These are phyloP conservation scores for Parachaetomium inaequale DNA, from an alignment of 495 filamentous ascomycete species.

Conservation along the genomic window DNA sequence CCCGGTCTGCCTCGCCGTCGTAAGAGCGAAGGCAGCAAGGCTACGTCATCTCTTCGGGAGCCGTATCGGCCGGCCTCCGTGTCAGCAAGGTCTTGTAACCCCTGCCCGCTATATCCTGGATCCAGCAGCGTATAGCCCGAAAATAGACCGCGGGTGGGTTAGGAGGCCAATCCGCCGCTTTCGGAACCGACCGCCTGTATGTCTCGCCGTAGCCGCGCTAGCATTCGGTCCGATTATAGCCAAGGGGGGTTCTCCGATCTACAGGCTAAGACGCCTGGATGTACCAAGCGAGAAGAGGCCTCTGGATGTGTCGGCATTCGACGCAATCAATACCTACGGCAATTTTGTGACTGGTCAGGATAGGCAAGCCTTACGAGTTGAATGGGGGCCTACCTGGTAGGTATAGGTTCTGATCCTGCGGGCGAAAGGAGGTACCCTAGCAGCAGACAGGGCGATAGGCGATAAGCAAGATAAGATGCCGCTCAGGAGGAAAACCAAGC, in stretches of 20 bases:
- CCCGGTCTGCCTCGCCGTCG: slow-evolving; percentile 20
- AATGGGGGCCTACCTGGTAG: background rate
- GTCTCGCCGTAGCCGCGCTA: slow-evolving; percentile 9
- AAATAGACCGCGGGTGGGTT: slow-evolving; percentile 15
- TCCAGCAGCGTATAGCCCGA: slow-evolving; percentile 2
- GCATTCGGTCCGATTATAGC: slow-evolving; percentile 19
- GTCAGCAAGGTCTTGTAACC: slow-evolving; percentile 8
- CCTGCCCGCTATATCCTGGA: background rate
- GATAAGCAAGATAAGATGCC: background rate
- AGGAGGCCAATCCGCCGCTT: slow-evolving; percentile 12
- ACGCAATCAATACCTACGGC: slow-evolving; percentile 14
- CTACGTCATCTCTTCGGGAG: slow-evolving; percentile 18
- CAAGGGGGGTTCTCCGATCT: slow-evolving; percentile 11
- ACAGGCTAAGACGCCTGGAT: slow-evolving; percentile 12
- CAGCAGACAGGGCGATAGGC: background rate
- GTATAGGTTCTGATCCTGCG: no score
- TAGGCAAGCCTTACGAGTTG: background rate
- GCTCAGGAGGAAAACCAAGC: background rate
- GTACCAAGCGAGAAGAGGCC: slow-evolving; percentile 5
- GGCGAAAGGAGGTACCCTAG: background rate
- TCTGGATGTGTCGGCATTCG: background rate
- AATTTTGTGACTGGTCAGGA: slow-evolving; percentile 17
- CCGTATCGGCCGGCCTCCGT: slow-evolving; percentile 14
- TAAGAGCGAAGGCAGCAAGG: slow-evolving; percentile 18
- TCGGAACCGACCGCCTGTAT: slow-evolving; percentile 8